Conservation (phyloP, 108 stramenopile species). For the Nannochloropsis oceanica region DNA sequence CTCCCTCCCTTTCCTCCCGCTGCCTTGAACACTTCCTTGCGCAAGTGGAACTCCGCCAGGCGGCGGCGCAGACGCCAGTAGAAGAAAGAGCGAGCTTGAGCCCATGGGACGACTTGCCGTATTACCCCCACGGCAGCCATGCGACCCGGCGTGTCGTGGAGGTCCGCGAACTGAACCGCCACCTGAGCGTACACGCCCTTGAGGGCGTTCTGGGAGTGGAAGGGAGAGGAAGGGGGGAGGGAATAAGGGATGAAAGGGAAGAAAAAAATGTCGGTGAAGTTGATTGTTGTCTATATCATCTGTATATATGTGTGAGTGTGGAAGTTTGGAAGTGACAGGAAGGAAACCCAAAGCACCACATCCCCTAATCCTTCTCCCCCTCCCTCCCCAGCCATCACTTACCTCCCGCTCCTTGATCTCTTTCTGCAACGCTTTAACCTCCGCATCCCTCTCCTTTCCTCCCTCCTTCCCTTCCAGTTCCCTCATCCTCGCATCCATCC, state of each 20-base stretch:
- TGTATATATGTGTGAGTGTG: too few relatives aligned
- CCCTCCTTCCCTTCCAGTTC: not conserved
- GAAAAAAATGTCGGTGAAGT: too few relatives aligned
- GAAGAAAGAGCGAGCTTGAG: slow-evolving; percentile 66
- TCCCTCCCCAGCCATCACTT: not conserved
- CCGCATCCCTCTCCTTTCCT: not conserved
- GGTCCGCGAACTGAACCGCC: slow-evolving; percentile 93
- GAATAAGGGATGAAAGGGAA: too few relatives aligned
- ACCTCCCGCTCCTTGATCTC: slow-evolving; percentile 19
- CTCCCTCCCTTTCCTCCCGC: not conserved
- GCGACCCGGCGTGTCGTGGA: slow-evolving; percentile 97
- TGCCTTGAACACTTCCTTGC: slow-evolving; percentile 47
- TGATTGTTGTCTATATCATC: too few relatives aligned
- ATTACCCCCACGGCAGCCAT: slow-evolving; percentile 98
- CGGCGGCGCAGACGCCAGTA: slow-evolving; percentile 93
- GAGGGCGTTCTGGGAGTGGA: slow-evolving; percentile 47
- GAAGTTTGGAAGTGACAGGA: too few relatives aligned
- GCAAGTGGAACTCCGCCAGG: slow-evolving; percentile 84
- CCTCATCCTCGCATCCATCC: slow-evolving; percentile 52
- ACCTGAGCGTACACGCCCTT: slow-evolving; percentile 82
- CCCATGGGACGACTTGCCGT: slow-evolving; percentile 77
- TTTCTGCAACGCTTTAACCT: not conserved
- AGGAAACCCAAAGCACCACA: too few relatives aligned
- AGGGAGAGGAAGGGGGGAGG: too few relatives aligned
- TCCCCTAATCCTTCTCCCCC: too few relatives aligned